A percentile compares a stretch with the other conserved stretches of the same genome.
These are phyloP conservation scores for Candolleomyces aberdarensis DNA, from an alignment of 768 basidiomycete genomes.

Conservation along the genomic window DNA sequence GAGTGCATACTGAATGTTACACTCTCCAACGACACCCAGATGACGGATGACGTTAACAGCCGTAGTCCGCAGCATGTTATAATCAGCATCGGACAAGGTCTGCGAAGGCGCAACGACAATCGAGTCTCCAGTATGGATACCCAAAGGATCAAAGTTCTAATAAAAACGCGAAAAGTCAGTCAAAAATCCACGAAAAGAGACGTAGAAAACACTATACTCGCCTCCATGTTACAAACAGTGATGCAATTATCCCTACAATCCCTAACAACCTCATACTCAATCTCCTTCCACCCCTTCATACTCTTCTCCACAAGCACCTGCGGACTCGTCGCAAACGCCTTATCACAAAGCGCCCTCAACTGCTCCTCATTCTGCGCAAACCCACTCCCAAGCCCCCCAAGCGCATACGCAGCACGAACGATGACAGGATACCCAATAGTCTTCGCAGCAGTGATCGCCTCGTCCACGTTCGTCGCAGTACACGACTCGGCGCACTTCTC, in stretches of 20 bases:
- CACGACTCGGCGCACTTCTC: conserved; percentile 91
- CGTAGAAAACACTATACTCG: conserved; percentile 31
- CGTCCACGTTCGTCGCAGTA: conserved; percentile 82
- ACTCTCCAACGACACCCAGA: conserved; percentile 95
- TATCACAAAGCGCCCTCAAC: conserved; percentile 81
- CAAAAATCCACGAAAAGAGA: background rate
- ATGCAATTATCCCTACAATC: conserved; percentile 99
- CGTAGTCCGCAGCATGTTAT: conserved; percentile 98
- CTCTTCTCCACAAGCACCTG: conserved; percentile 99
- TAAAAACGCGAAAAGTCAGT: background rate
- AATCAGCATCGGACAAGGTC: conserved; percentile 97
- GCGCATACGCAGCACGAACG: conserved; percentile 93
- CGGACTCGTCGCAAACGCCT: conserved; percentile 96
- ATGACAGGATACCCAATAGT: conserved; percentile 94
- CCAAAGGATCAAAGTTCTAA: conserved; percentile 98
- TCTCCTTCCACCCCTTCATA: conserved; percentile 99
- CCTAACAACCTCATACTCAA: conserved; percentile 98
- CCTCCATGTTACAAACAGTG: conserved; percentile 99
- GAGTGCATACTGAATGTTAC: conserved; percentile 98
- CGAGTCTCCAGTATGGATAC: conserved; percentile 98
- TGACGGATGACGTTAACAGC: conserved; percentile 99
- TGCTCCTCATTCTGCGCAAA: conserved; percentile 96
- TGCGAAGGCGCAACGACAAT: conserved; percentile 98
- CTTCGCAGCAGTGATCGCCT: conserved; percentile 79
- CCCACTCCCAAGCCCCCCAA: conserved; percentile 89